Percentiles rank a stretch among this genome's conserved stretches.
Evolutionary conservation across 305 asterid species (phyloP).

Genomic region (Fraxinus baroniana): DNA sequence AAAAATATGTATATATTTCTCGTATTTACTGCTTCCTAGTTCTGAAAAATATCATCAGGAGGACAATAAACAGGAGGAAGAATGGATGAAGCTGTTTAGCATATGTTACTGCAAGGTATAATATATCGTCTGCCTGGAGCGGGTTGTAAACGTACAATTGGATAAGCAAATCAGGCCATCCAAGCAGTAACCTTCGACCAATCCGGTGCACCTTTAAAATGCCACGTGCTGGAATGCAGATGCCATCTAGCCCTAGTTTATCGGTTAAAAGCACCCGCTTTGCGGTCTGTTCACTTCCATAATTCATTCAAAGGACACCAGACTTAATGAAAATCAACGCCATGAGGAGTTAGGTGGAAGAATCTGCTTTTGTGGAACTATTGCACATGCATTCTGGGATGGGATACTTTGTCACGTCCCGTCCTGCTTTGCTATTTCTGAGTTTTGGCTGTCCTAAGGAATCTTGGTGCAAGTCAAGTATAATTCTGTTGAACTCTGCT

Average conservation of each 20-base stretch:
- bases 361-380: constrained; percentile 12
- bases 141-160: background rate
- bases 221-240: background rate
- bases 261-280: background rate
- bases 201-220: background rate
- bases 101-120: background rate
- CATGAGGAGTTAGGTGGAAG: constrained; percentile 16
- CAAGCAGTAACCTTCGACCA: background rate
- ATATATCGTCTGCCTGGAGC: background rate
- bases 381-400: constrained; percentile 94
- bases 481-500: constrained; percentile 58
- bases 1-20: constrained; percentile 1
- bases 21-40: constrained; percentile 22
- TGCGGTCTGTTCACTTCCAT: background rate
- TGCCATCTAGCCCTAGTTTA: background rate
- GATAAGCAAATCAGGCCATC: background rate
- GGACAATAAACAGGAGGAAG: background rate
- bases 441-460: constrained; percentile 87
- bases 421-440: constrained; percentile 62
- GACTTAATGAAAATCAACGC: background rate
- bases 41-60: background rate
- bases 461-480: constrained; percentile 58
- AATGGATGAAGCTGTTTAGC: constrained; percentile 8
- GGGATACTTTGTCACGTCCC: constrained; percentile 90
- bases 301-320: background rate